Base-by-base conservation (phyloP, 73 alveolate species). In the Paramecium pentaurelia region DNA sequence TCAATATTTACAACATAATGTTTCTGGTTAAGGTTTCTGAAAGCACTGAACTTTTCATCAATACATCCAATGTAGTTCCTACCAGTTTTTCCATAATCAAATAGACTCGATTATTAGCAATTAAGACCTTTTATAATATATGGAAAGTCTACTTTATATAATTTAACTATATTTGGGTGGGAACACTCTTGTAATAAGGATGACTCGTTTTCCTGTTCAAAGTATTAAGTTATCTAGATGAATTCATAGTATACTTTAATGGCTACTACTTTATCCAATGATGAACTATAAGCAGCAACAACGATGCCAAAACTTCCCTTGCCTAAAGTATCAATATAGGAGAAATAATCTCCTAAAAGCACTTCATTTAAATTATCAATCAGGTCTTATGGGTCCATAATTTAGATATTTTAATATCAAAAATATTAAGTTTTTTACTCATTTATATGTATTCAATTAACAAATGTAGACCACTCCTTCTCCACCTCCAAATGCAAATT, bases 401-500 rank as follows among this genome's bases (percentile, higher is more conserved):
- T 14, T 86, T 58, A 25, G 37, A 49, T 86, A 85, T 54, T 54
- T 47, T 49, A 49, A 49, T 49, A 49, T 49, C 60, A 49, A 54
- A 54, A 18, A 54, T 54, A 54, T 18, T 18, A 4, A 3, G 3
- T 3, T 3, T 20, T 68, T 68, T 68, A 68, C 11, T 32, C 84
- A 68, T 68, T 32, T 68, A 68, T 68, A 68, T 32, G 40, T 34
- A 68, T 68, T 68, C 84, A 68, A 49, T 38, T 86, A 87, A 59
- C 84, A 64, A 12, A 87, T 86, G 34, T 64, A 87, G 25, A 96
- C 86, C 3, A 95, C 98, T 25, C 98, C 98, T 64, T 96, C 98
- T 38, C 97, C 98, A 45, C 97, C 98, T 54, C 97, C 98, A 92
- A 95, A 92, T 34, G 97, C 96, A 77, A 96, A 95, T 94, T 92